phyloP scores from a whole-genome alignment of 1,139 yeast species.

The Torulaspora pretoriensis region DNA sequence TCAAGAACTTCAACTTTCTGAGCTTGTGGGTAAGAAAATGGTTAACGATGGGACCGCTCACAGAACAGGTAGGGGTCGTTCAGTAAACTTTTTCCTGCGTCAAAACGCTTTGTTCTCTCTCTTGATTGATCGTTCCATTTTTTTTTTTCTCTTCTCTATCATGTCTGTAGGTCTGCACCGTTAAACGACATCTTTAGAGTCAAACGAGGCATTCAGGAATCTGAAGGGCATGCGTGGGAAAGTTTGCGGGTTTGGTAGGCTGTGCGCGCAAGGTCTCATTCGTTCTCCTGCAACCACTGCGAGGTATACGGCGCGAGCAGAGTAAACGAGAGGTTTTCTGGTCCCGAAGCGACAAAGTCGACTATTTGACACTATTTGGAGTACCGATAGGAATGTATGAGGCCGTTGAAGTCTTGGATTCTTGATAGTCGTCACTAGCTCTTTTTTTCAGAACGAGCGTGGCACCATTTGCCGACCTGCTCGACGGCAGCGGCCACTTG shows the following conservation, averaged over 20 bases:
- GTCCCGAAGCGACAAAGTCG: not conserved
- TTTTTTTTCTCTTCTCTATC: constrained; percentile 1
- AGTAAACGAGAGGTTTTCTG: not conserved
- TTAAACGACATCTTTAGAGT: constrained; percentile 1
- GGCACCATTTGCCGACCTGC: constrained; percentile 16
- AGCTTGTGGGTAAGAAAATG: not conserved
- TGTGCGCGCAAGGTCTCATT: not conserved
- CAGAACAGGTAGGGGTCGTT: not conserved
- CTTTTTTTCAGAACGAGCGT: not conserved
- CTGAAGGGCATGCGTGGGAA: not conserved
- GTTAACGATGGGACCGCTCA: not conserved
- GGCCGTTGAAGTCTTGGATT: too few relatives aligned
- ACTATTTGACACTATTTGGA: not conserved
- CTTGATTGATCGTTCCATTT: constrained; percentile 3
- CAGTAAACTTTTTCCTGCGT: not conserved
- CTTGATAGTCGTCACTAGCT: not conserved
- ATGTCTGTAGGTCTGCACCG: not conserved
- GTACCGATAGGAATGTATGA: not conserved
- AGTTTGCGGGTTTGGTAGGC: constrained; percentile 6
- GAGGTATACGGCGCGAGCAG: not conserved
- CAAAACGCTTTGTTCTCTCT: not conserved
- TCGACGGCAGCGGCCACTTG: constrained; percentile 16
- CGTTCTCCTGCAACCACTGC: not conserved
- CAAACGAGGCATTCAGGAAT: constrained; percentile 1
- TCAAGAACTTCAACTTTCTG: not conserved